Percentiles rank a stretch among this genome's conserved stretches.
These are phyloP conservation scores for Extremus antarcticus DNA, from an alignment of 495 filamentous ascomycete species.

Conservation along the genomic window DNA sequence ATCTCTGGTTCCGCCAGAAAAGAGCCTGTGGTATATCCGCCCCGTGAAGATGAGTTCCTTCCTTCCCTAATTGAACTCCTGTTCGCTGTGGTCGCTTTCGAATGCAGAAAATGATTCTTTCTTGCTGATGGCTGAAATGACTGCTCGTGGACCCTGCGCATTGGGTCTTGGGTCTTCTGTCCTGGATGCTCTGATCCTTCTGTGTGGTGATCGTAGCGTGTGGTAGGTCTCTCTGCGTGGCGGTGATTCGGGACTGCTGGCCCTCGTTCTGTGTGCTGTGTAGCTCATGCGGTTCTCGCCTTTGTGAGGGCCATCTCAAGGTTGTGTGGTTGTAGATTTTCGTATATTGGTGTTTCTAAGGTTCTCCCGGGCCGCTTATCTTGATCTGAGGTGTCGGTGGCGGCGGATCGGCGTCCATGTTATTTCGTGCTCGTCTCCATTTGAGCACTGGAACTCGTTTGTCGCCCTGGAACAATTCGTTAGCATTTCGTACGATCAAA, in stretches of 20 bases:
- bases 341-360: background rate
- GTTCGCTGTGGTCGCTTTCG: background rate
- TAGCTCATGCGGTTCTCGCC: background rate
- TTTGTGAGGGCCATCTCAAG: background rate
- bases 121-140: background rate
- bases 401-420: conserved; percentile 12
- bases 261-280: background rate
- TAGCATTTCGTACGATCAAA: too few relatives aligned
- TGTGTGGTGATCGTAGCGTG: background rate
- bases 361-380: conserved; percentile 16
- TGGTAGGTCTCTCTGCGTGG: too few relatives aligned
- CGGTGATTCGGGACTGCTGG: too few relatives aligned
- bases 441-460: conserved; percentile 18
- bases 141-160: too few relatives aligned
- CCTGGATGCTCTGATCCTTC: too few relatives aligned
- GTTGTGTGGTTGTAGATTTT: background rate
- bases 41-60: background rate
- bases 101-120: background rate
- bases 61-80: background rate
- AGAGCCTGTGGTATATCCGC: background rate
- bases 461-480: conserved; percentile 12
- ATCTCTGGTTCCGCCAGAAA: too few relatives aligned
- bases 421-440: conserved; percentile 17
- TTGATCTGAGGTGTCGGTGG: conserved; percentile 19
- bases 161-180: too few relatives aligned